These are phyloP conservation scores for Umbilicaria muhlenbergii DNA, from an alignment of 495 filamentous ascomycete genomes.

Conservation along the genomic window DNA sequence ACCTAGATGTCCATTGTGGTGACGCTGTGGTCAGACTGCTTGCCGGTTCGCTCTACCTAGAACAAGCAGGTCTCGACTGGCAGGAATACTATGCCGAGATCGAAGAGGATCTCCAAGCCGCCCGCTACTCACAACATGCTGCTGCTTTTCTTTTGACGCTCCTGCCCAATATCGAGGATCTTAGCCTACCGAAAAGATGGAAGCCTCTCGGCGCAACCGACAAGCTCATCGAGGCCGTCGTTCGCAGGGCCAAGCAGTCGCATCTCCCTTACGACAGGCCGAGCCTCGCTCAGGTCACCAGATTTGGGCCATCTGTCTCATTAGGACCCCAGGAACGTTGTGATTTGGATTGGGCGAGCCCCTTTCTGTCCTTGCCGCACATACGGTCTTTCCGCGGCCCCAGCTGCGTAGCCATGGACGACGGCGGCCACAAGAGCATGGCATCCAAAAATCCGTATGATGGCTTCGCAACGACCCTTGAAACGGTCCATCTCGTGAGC, in stretches of 20 bases:
- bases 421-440: no score
- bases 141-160: constrained; percentile 22
- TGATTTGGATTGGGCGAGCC: constrained; percentile 14
- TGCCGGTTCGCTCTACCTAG: constrained; percentile 18
- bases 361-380: constrained; percentile 18
- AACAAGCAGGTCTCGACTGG: constrained; percentile 22
- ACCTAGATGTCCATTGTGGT: constrained; percentile 11
- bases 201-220: constrained; percentile 12
- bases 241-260: constrained; percentile 12
- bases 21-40: constrained; percentile 15
- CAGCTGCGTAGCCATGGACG: constrained; percentile 12
- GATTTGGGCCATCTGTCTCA: constrained; percentile 11
- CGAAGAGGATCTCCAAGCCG: constrained; percentile 13
- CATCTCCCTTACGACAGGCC: constrained; percentile 3
- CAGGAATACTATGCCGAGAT: constrained; percentile 18
- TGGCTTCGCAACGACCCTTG: no score
- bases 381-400: constrained; percentile 13
- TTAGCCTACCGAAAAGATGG: constrained; percentile 14
- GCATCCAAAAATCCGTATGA: no score
- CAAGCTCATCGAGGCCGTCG: constrained; percentile 14
- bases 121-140: constrained; percentile 20
- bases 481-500: constrained; percentile 12
- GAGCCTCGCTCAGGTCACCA: constrained; percentile 13
- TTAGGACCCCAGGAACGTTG: constrained; percentile 5
- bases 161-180: constrained; percentile 19